Conservation (phyloP, 208 protist species). For the Trypanosoma melophagium region DNA sequence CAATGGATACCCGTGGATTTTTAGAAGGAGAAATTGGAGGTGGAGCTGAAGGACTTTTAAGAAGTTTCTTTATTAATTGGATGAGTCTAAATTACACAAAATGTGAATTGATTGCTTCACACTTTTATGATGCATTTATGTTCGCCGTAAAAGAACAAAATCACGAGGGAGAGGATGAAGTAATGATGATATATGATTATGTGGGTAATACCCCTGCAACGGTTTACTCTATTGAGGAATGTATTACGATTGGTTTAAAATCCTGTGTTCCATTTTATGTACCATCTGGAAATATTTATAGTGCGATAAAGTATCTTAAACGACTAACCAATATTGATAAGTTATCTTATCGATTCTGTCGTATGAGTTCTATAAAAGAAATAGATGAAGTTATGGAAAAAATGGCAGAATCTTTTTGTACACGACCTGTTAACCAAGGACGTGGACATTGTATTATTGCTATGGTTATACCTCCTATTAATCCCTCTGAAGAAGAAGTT, state of each 20-base stretch:
- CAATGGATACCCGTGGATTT: background rate
- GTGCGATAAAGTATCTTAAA: slow-evolving; percentile 14
- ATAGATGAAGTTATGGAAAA: slow-evolving; percentile 19
- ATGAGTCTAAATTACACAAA: slow-evolving; percentile 11
- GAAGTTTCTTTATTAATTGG: slow-evolving; percentile 19
- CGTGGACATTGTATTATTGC: slow-evolving; percentile 25
- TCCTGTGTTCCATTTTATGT: slow-evolving; percentile 13
- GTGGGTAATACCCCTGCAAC: background rate
- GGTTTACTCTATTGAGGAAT: slow-evolving; percentile 19
- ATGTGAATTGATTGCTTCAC: slow-evolving; percentile 21
- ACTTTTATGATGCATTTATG: slow-evolving; percentile 29
- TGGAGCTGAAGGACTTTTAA: slow-evolving; percentile 4
- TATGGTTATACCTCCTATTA: slow-evolving; percentile 9
- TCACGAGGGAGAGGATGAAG: slow-evolving; percentile 10
- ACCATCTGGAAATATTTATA: background rate
- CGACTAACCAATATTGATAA: slow-evolving; percentile 8
- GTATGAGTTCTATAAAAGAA: slow-evolving; percentile 9
- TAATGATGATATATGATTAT: slow-evolving; percentile 9
- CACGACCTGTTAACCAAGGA: background rate
- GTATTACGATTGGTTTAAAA: background rate
- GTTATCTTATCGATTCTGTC: slow-evolving; percentile 15
- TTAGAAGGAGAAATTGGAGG: background rate
- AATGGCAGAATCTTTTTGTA: slow-evolving; percentile 20
- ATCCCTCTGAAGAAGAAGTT: background rate
- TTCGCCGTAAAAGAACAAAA: slow-evolving; percentile 26